Evolutionary conservation across 306 rosid species (phyloP), one percentile per base, ranked within the genome.

Genomic region (Vigna mungo): DNA sequence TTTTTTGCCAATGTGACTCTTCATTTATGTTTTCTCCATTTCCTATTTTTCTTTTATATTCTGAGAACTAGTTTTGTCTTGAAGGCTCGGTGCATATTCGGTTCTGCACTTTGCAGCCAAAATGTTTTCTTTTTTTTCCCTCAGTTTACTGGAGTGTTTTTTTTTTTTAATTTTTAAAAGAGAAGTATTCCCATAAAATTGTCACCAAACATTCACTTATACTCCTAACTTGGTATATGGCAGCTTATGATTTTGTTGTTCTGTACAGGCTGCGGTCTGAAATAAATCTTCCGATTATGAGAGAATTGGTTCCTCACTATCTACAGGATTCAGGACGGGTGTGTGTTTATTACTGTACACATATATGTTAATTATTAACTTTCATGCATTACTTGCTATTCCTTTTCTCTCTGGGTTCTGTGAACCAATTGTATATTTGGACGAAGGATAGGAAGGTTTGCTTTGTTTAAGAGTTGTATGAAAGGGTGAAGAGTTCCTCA

Each of bases 261-360:
- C 68, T 76, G 8, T 81, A 59, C 87, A 95, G 99, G 94, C 82
- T 87, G 85, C 96, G 99, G 67, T 90, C 97, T 21, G 99, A 92
- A 88, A 92, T 95, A 68, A 90, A 90, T 70, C 85, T 95, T 64
- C 96, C 99, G 17, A 86, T 95, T 71, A 90, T 92, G 96, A 95
- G 81, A 85, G 99, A 95, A 88, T 80, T 95, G 85, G 87, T 95
- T 83, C 97, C 99, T 36, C 97, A 92, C 83, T 95, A 95, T 84
- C 97, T 95, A 66, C 99, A 95, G 87, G 99, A 95, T 87, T 72
- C 84, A 39, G 92, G 90, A 81, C 88, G 92, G 94, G 99, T 95
- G 93, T 95, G 93, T 78, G 89, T 77, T 25, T 74, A 80, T 51
- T 51, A 36, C 88, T 71, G 72, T 52, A 7, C 21, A 36, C 36